Conservation (phyloP, 108 stramenopile species). For the Nannochloropsis gaditana region DNA sequence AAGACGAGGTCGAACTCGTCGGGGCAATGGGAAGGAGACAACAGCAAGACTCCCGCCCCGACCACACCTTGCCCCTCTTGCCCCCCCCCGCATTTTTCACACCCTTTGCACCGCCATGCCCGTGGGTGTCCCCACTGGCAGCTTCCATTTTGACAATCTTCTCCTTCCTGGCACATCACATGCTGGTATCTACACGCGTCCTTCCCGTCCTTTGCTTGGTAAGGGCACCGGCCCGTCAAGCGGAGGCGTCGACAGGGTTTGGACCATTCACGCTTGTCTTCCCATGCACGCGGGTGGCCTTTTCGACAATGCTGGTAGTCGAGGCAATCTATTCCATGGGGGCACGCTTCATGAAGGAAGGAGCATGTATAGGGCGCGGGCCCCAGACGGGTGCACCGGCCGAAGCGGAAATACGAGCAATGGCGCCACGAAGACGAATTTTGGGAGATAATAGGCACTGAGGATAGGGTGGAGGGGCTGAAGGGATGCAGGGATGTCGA, state of each 20-base stretch:
- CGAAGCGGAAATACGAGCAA: background rate
- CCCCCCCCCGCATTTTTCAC: background rate
- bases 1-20: background rate
- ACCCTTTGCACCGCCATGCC: background rate
- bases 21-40: background rate
- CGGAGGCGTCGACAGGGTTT: background rate
- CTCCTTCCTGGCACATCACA: conserved; percentile 10
- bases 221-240: background rate
- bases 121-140: background rate
- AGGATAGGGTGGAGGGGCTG: too few relatives aligned
- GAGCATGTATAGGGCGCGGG: background rate
- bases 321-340: background rate
- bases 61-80: background rate
- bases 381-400: background rate
- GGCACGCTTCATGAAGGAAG: background rate
- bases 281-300: conserved; percentile 15
- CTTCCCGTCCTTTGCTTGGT: background rate
- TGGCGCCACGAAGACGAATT: background rate
- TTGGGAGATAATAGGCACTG: too few relatives aligned
- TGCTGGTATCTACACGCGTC: background rate
- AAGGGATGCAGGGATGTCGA: too few relatives aligned
- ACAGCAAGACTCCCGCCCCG: background rate
- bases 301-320: background rate
- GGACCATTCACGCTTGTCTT: background rate
- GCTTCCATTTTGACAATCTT: background rate